Evolutionary conservation across 2,329 filamentous ascomycete species (phyloP).

Genomic region (Hypocrella siamensis): DNA sequence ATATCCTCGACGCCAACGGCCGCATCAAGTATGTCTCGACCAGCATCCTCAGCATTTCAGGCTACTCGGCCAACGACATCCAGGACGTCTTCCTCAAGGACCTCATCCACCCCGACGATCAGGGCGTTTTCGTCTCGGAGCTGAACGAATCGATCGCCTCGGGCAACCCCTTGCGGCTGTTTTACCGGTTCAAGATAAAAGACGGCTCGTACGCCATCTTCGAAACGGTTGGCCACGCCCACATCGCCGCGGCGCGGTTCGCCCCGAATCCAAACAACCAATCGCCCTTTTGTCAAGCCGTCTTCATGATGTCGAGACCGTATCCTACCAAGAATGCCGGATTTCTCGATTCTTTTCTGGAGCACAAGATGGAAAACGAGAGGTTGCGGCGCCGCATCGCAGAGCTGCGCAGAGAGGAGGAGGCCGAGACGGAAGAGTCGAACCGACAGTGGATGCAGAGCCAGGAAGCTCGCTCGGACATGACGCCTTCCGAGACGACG

Average conservation of each 20-base stretch:
- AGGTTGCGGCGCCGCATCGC: slow-evolving; percentile 69
- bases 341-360: slow-evolving; percentile 80
- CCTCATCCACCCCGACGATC: slow-evolving; percentile 75
- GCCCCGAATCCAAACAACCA: slow-evolving; percentile 47
- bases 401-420: slow-evolving; percentile 72
- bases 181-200: slow-evolving; percentile 66
- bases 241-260: slow-evolving; percentile 57
- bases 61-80: slow-evolving; percentile 56
- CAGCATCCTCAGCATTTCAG: slow-evolving; percentile 58
- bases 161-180: slow-evolving; percentile 65
- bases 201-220: slow-evolving; percentile 66
- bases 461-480: slow-evolving; percentile 38
- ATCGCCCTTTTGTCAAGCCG: slow-evolving; percentile 63
- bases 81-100: slow-evolving; percentile 64
- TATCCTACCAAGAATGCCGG: slow-evolving; percentile 80
- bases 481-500: slow-evolving; percentile 32
- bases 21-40: slow-evolving; percentile 77
- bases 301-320: slow-evolving; percentile 84
- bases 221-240: slow-evolving; percentile 84
- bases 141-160: slow-evolving; percentile 79
- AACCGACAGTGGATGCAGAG: slow-evolving; percentile 44
- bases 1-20: slow-evolving; percentile 75
- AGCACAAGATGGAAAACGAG: slow-evolving; percentile 95
- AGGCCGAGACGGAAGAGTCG: slow-evolving; percentile 57
- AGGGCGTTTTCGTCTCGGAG: slow-evolving; percentile 67